Evolutionary conservation across 2,329 filamentous ascomycete species (phyloP).

Genomic region (Neobulgaria alba): DNA sequence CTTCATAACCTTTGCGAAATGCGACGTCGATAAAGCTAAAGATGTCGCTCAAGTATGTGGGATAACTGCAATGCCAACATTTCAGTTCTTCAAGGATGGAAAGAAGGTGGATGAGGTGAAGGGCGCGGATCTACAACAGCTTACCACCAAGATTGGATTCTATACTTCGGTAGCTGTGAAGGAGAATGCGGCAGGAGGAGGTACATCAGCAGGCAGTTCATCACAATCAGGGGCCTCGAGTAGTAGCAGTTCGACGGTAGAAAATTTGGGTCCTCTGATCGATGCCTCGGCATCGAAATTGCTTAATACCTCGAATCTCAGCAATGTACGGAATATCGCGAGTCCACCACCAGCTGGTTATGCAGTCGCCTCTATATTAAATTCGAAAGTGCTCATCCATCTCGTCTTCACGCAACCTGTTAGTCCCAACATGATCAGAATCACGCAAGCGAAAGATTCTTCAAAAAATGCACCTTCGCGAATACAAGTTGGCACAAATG

Average conservation of each 20-base stretch:
- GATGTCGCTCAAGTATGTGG: slow-evolving; percentile 67
- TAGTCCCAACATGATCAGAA: slow-evolving; percentile 16
- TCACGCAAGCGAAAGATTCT: slow-evolving; percentile 18
- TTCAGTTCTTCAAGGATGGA: slow-evolving; percentile 77
- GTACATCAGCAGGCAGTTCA: not conserved
- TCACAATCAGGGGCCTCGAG: slow-evolving; percentile 6
- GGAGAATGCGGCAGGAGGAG: too few species aligned
- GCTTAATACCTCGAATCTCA: slow-evolving; percentile 19
- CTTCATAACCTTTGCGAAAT: slow-evolving; percentile 79
- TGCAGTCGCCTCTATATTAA: slow-evolving; percentile 17
- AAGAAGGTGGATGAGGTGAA: slow-evolving; percentile 64
- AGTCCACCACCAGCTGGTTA: slow-evolving; percentile 24
- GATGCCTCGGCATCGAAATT: slow-evolving; percentile 16
- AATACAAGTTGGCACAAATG: slow-evolving; percentile 22
- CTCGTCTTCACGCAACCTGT: slow-evolving; percentile 20
- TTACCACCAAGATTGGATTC: slow-evolving; percentile 40
- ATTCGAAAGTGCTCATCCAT: slow-evolving; percentile 18
- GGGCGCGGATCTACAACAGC: slow-evolving; percentile 70
- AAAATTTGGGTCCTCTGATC: slow-evolving; percentile 21
- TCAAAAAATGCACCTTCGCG: slow-evolving; percentile 19
- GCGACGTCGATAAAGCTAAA: slow-evolving; percentile 77
- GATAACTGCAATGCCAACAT: slow-evolving; percentile 85
- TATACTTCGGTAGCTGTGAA: slow-evolving; percentile 19
- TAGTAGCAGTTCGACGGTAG: slow-evolving; percentile 2
- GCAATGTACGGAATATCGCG: slow-evolving; percentile 21